These are phyloP conservation scores for Rhazya stricta DNA, from an alignment of 257 asterid species.

Conservation along the genomic window DNA sequence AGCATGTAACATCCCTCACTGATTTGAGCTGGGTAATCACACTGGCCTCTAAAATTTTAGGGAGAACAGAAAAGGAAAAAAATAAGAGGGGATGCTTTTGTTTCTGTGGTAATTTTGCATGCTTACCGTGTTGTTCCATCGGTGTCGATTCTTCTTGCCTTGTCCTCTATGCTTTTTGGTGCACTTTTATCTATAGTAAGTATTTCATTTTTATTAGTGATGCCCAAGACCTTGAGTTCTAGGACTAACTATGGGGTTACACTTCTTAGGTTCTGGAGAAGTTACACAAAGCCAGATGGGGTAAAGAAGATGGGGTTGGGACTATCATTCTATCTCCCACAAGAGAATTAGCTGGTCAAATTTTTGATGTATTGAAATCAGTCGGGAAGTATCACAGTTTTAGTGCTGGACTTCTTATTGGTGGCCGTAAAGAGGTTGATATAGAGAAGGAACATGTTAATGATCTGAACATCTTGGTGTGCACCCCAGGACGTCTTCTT, in stretches of 20 bases:
- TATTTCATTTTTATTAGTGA: not conserved
- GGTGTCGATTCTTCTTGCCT: not conserved
- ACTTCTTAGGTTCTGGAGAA: constrained; percentile 67
- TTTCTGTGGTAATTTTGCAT: not conserved
- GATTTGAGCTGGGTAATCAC: not conserved
- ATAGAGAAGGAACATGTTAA: constrained; percentile 81
- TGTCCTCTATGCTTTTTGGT: not conserved
- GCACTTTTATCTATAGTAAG: not conserved
- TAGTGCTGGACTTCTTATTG: constrained; percentile 95
- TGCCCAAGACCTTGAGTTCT: not conserved
- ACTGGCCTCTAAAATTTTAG: not conserved
- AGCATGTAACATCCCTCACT: not conserved
- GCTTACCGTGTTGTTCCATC: not conserved
- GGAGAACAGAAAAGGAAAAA: not conserved
- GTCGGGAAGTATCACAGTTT: constrained; percentile 85
- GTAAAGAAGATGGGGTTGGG: constrained; percentile 96
- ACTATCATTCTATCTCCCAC: constrained; percentile 92
- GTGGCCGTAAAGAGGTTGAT: constrained; percentile 91
- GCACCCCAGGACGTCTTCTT: constrained; percentile 97
- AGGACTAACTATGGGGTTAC: constrained; percentile 8
- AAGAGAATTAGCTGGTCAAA: constrained; percentile 86
- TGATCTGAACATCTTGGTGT: constrained; percentile 74
- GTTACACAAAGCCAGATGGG: constrained; percentile 80
- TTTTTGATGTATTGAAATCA: constrained; percentile 63
- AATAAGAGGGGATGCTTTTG: not conserved